phyloP scores from a whole-genome alignment of 2,329 filamentous ascomycete genomes.

The Neurospora crassa region DNA sequence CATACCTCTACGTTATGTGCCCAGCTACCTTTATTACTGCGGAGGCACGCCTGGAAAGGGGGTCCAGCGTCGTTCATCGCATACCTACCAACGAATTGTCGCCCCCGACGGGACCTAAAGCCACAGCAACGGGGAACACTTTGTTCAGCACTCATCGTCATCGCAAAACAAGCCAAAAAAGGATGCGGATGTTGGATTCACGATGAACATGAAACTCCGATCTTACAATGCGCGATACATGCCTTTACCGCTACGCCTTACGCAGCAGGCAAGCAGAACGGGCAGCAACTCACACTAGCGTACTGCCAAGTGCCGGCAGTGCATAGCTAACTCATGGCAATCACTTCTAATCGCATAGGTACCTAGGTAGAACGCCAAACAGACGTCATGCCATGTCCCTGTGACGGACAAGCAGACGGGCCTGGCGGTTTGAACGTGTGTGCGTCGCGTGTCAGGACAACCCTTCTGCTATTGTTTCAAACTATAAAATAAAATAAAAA shows the following conservation, averaged over 20 bases:
- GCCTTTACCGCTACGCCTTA: background rate
- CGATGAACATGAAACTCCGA: background rate
- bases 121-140: background rate
- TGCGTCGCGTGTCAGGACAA: background rate
- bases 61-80: background rate
- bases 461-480: background rate
- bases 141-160: background rate
- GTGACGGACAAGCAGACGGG: background rate
- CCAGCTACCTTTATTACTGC: background rate
- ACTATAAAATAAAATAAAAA: no score
- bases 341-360: background rate
- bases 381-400: background rate
- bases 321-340: background rate
- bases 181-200: background rate
- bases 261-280: background rate
- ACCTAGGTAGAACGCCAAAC: background rate
- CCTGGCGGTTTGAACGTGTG: background rate
- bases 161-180: background rate
- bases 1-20: no score
- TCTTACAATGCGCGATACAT: background rate
- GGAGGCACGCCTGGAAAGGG: background rate
- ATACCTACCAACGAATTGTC: background rate
- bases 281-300: background rate
- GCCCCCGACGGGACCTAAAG: background rate
- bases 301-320: background rate